Evolutionary conservation across 2,329 filamentous ascomycete genomes (phyloP), one percentile per base, ranked within the genome.

Genomic region (Aspergillus carbonarius): DNA sequence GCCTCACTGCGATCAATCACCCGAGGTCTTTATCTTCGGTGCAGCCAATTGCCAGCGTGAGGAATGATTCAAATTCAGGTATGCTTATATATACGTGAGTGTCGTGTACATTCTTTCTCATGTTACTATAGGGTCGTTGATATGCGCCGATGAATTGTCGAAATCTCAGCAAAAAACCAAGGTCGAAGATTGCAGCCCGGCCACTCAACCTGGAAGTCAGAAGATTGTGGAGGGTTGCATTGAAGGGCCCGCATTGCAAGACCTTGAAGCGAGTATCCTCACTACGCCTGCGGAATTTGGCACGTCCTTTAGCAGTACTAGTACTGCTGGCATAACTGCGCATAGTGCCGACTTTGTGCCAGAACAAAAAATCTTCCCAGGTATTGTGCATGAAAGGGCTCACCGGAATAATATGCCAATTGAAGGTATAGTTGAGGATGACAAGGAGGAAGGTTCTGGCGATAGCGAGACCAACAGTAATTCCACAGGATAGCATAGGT

Each of bases 331-430:
- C n/a, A 30, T 48, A 46, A 46, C 47, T 27, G 37, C 57, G n/a
- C 32, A 60, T 23, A 58, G 58, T 7, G 18, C 67, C 20, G 66
- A 62, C 15, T 57, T 54, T 13, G 54, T 70, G 9, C 68, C 68
- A 17, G 76, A 77, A 49, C 74, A 76, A 47, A 74, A 71, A 47
- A 77, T 77, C 17, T 78, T 79, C 59, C 77, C 76, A 1, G 77
- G 77, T 15, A 71, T 78, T 42, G 70, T 78, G 46, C 76, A 79
- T 61, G 74, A 74, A 53, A 70, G 72, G 37, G 67, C 66, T 52
- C 69, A 71, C 57, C 69, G 70, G 39, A 63, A 63, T 51, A 73
- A 62, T 60, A 64, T 63, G 39, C 53, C 59, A 20, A 42, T 40
- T 59, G 56, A 50, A 9, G 30, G 35, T 12, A 30, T 54, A 18